Evolutionary conservation across 768 basidiomycete species (phyloP), one percentile per base, ranked within the genome.

Genomic region (Kwoniella heveanensis): DNA sequence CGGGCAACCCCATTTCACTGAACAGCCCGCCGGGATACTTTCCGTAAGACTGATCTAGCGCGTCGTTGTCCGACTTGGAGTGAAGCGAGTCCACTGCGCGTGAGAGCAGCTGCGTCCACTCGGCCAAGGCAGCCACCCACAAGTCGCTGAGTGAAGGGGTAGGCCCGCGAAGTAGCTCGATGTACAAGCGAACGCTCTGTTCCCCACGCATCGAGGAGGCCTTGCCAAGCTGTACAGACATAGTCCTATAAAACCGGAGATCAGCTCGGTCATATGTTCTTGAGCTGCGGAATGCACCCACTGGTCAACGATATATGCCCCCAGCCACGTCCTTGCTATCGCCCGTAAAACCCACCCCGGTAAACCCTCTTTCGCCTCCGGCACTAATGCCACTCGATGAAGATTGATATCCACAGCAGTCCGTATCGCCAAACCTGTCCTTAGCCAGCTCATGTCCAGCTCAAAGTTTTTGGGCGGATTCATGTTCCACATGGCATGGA

Each of bases 361-460:
- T 1, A 74, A 56, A 2, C 64, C 65, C 1, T 54, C 60, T 30
- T 59, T 27, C 1, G 70, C 68, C 32, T 65, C 51, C 27, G 30
- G 25, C n/a, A 68, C 52, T n/a, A 67, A 30, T 12, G 65, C 73
- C 21, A 72, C 65, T 3, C 73, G 64, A 46, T 75, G 73, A 6
- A 75, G 67, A 47, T 68, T 69, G 61, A 75, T 75, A 51, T 75
- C 73, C 49, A 75, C 63, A 10, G 71, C 71, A 10, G 71, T 70
- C 19, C 73, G 58, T 1, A 56, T 29, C 6, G 73, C 71, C 4
- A 72, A 26, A 7, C 73, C 73, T 10, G 63, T 65, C 12, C 73
- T 57, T 1, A 75, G 29, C 69, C 71, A 75, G 7, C 71, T 64
- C 55, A 70, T 64, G 39, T 75, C 73, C 24, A 72, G 71, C 57